Evolutionary conservation across 306 rosid species (phyloP), one percentile per base, ranked within the genome.

Genomic region (Casuarina glauca): DNA sequence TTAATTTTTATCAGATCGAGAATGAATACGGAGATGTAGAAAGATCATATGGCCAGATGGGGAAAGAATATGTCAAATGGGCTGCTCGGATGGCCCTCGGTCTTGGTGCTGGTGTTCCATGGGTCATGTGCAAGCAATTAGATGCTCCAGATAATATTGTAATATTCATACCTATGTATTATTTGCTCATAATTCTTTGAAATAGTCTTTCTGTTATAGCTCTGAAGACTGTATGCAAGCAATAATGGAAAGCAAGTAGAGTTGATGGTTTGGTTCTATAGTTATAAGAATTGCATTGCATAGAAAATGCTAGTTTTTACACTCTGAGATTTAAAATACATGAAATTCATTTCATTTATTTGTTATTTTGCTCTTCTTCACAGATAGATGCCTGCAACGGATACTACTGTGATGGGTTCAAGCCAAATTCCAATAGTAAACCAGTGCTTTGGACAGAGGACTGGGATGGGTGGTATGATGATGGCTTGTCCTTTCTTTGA

Each of bases 121-220:
- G 98, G 98, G 91, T 95, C 87, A 95, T 95, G 98, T 95, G 98
- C 94, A 87, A 5, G 89, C 98, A 95, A 86, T 54, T 85, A 54
- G 98, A 95, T 85, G 97, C 98, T 87, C 98, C 98, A 62, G 78
- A 68, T 54, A 81, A 87, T 69, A 86, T 95, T 38, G 98, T 95
- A 87, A 87, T 76, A 74, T 76, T 83, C 76, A 79, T 49, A 17
- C 78, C 69, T 3, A n/a, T 58, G 9, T 54, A 42, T 77, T 78
- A 58, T 12, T n/a, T 16, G 71, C 71, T 70, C 55, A 41, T 19
- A 50, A 35, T 41, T 76, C 44, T 17, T 43, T 19, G 48, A 71
- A 74, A 16, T 11, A 74, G 55, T 42, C 0, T 19, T 82, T 73
- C 17, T 54, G 26, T 54, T 54, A 57, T 52, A 26, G 19, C 74